Evolutionary conservation across 371 early-diverging fungal species (phyloP).

Genomic region (Mortierella sp.): DNA sequence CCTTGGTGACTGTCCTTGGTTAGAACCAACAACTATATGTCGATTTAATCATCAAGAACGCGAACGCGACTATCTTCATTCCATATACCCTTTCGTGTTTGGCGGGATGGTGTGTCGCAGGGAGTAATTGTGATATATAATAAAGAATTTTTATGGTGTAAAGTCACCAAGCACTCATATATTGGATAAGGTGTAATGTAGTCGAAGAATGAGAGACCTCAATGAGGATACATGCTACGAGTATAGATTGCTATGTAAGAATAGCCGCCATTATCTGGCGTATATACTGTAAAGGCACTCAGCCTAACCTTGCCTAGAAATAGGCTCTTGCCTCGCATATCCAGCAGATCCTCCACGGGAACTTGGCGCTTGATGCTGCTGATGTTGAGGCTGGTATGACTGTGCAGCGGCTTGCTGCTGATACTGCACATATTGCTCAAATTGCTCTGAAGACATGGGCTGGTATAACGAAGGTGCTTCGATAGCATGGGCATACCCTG

Average conservation of each 20-base stretch:
- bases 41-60: not conserved
- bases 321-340: conserved; percentile 21
- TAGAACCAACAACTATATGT: not conserved
- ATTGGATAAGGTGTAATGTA: not conserved
- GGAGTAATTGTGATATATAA: not conserved
- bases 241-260: not conserved
- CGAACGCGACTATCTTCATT: too few relatives aligned
- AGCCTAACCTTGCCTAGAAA: conserved; percentile 22
- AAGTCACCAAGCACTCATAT: not conserved
- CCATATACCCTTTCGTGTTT: too few relatives aligned
- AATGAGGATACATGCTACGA: not conserved
- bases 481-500: conserved; percentile 39
- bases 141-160: not conserved
- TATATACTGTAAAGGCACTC: not conserved
- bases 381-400: conserved; percentile 38
- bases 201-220: not conserved
- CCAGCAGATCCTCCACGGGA: conserved; percentile 38
- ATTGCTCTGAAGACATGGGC: conserved; percentile 47
- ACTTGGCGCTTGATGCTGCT: conserved; percentile 26
- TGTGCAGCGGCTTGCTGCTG: conserved; percentile 41
- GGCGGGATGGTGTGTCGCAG: too few relatives aligned
- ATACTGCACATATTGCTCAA: conserved; percentile 53
- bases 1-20: not conserved
- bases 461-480: conserved; percentile 34
- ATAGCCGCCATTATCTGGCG: not conserved